Base-by-base conservation (phyloP, 768 basidiomycete species). In the Leucocoprinus leucothites region DNA sequence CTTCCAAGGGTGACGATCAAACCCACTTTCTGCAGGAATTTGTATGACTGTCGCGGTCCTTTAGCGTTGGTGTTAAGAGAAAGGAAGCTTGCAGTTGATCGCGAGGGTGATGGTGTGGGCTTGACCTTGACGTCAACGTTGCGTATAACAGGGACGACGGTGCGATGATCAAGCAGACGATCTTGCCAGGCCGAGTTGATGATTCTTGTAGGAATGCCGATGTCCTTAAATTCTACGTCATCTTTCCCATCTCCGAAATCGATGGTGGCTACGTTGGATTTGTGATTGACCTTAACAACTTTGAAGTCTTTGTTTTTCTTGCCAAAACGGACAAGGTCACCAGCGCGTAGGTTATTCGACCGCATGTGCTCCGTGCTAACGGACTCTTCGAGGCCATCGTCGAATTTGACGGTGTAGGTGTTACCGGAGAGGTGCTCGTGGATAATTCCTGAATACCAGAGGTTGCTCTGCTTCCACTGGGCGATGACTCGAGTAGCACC, bases 401-500 rank as follows among this genome's bases (percentile, higher is more conserved):
- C 89, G 63, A 91, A 93, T n/a, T 71, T 69, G 60, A 93, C 66
- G 24, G 62, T 48, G 65, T 82, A 86, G 2, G 61, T 64, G 28
- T 62, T 64, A 24, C 63, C 64, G 22, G 44, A 61, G 21, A 59
- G 53, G 48, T 65, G 59, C 16, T 73, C 71, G 51, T 82, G 63
- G 24, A 88, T 75, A 34, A 68, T 73, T 14, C 88, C 91, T 16
- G 82, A 67, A 64, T 84, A 87, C 68, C 76, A 92, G 60, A 77
- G 75, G 3, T 76, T 78, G 47, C 83, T 82, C 43, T 70, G 67
- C 58, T 73, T 80, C 87, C 87, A 89, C 9, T 85, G 63, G 8
- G 86, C 88, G 60, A 87, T 84, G n/a, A 91, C 85, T 4, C 81
- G 80, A 11, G 84, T 86, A 19, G 78, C 71, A 5, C 63, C 57